Conservation (phyloP, 2,329 filamentous ascomycete genomes). For the Blastomyces gilchristii region DNA sequence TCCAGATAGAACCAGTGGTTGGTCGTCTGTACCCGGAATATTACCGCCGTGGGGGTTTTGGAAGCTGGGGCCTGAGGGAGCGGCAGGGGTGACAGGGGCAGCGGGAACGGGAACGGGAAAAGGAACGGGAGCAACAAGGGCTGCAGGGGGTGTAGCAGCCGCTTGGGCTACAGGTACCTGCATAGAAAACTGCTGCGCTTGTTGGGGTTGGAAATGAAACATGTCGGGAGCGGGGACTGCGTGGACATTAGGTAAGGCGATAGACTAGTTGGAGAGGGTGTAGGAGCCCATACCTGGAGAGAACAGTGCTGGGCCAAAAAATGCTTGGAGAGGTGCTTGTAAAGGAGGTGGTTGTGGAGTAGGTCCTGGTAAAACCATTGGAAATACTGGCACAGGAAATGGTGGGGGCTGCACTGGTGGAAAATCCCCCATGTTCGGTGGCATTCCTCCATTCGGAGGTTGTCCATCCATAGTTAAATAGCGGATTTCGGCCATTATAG, state of each 20-base stretch:
- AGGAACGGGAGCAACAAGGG: conserved; percentile 4
- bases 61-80: conserved; percentile 30
- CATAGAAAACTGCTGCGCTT: neutral
- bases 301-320: neutral
- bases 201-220: neutral
- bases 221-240: neutral
- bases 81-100: conserved; percentile 9
- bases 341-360: conserved; percentile 9
- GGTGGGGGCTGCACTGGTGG: conserved; percentile 6
- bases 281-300: neutral
- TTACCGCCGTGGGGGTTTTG: conserved; percentile 44
- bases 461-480: conserved; percentile 24
- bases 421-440: conserved; percentile 16
- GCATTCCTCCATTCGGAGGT: conserved; percentile 24
- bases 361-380: neutral
- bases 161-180: neutral
- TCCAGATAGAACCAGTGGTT: conserved; percentile 38
- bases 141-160: neutral
- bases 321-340: conserved; percentile 2
- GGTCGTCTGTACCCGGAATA: conserved; percentile 49
- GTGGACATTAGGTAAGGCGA: neutral
- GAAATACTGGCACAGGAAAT: neutral
- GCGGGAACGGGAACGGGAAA: too few relatives aligned
- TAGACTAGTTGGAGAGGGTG: neutral
- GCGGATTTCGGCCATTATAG: conserved; percentile 11